These are phyloP conservation scores for Plasmopara muralis DNA, from an alignment of 352 stramenopile genomes.

Conservation along the genomic window DNA sequence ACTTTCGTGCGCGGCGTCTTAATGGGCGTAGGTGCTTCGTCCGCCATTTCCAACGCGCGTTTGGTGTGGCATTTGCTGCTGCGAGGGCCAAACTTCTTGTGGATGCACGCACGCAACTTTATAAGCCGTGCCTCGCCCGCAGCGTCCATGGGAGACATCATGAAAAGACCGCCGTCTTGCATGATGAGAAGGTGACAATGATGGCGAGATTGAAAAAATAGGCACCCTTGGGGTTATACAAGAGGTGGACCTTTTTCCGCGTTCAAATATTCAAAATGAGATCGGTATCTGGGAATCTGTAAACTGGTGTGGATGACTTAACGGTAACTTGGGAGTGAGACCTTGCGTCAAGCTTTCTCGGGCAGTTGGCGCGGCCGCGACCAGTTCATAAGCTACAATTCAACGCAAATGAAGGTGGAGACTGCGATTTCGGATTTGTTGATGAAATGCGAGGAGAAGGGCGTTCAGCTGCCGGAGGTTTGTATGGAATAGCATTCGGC, in stretches of 20 bases:
- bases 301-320: constrained; percentile 7
- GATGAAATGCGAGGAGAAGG: constrained; percentile 52
- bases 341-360: constrained; percentile 4
- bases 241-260: constrained; percentile 9
- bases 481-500: neutral
- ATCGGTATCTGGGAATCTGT: neutral
- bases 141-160: constrained; percentile 47
- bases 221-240: neutral
- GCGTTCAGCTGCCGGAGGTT: constrained; percentile 38
- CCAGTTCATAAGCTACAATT: neutral
- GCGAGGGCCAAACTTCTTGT: constrained; percentile 28
- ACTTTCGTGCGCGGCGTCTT: constrained; percentile 33
- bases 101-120: constrained; percentile 39
- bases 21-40: constrained; percentile 5
- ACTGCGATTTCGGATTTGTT: constrained; percentile 52
- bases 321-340: constrained; percentile 20
- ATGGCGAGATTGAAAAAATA: constrained; percentile 8
- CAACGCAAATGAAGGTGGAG: constrained; percentile 42
- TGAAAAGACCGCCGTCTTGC: constrained; percentile 22
- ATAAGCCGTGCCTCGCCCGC: constrained; percentile 33
- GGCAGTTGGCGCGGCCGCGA: constrained; percentile 3
- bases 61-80: constrained; percentile 17
- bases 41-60: constrained; percentile 18
- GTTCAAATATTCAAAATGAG: constrained; percentile 28
- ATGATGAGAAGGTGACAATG: constrained; percentile 6